phyloP scores from a whole-genome alignment of 2,329 filamentous ascomycete species.

The Furcasterigmium furcatum region DNA sequence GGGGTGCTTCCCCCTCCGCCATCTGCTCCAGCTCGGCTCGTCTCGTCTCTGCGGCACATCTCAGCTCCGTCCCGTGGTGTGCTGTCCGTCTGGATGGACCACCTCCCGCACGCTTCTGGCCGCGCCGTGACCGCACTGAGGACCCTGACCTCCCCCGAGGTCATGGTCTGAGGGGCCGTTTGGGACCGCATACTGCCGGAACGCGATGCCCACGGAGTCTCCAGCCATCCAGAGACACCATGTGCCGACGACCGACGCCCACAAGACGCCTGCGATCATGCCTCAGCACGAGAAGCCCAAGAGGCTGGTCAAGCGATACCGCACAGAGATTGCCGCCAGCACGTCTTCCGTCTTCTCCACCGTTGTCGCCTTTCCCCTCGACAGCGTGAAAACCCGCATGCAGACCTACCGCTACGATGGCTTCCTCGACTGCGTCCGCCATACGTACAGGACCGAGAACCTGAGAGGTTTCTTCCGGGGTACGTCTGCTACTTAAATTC shows the following conservation, averaged over 20 bases:
- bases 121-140: conserved; percentile 59
- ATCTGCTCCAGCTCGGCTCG: neutral
- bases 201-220: conserved; percentile 29
- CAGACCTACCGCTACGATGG: conserved; percentile 79
- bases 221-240: conserved; percentile 38
- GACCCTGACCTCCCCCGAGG: conserved; percentile 50
- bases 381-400: conserved; percentile 88
- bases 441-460: conserved; percentile 74
- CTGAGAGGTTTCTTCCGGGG: conserved; percentile 77
- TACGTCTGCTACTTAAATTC: conserved; percentile 61
- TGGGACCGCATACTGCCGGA: conserved; percentile 32
- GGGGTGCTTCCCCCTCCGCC: conserved; percentile 1
- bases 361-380: conserved; percentile 77
- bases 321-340: conserved; percentile 77
- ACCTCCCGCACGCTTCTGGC: conserved; percentile 7
- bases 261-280: conserved; percentile 36
- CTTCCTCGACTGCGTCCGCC: conserved; percentile 69
- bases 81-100: conserved; percentile 12
- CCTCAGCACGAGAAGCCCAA: conserved; percentile 23
- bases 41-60: neutral
- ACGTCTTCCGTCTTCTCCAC: conserved; percentile 76
- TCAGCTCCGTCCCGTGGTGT: neutral
- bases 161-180: conserved; percentile 25
- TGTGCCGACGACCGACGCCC: conserved; percentile 32
- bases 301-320: conserved; percentile 69